Conservation (phyloP, 345 rosid species). For the Pistacia atlantica region DNA sequence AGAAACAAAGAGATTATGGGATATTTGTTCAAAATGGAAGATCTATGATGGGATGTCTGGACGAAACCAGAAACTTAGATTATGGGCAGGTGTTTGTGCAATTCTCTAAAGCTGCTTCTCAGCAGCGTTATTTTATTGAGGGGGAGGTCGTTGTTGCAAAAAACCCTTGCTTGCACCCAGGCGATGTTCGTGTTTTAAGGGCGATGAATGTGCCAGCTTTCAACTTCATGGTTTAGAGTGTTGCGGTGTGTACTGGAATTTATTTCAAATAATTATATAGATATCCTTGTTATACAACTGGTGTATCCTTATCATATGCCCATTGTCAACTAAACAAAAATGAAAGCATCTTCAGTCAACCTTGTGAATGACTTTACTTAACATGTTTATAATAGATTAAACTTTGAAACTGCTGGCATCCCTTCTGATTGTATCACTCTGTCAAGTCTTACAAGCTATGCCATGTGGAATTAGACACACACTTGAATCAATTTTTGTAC, state of each 20-base stretch:
- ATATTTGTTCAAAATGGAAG: constrained; percentile 63
- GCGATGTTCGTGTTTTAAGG: constrained; percentile 60
- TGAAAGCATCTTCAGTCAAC: neutral
- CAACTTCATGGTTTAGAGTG: neutral
- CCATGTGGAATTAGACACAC: neutral
- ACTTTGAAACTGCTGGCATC: neutral
- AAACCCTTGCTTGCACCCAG: constrained; percentile 77
- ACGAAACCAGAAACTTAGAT: constrained; percentile 68
- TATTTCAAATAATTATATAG: constrained; percentile 1
- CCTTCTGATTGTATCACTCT: neutral
- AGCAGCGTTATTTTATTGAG: constrained; percentile 15
- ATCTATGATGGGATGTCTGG: constrained; percentile 90
- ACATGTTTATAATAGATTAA: neutral
- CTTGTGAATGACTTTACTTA: too few species aligned
- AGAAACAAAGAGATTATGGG: constrained; percentile 52
- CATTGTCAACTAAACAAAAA: too few species aligned
- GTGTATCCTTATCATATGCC: too few species aligned
- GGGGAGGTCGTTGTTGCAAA: constrained; percentile 59
- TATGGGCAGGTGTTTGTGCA: constrained; percentile 88
- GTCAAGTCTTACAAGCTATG: neutral
- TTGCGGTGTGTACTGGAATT: neutral
- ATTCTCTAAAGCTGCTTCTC: constrained; percentile 31
- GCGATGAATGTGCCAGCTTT: constrained; percentile 51
- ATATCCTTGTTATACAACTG: neutral
- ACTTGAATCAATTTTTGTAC: too few species aligned